phyloP scores from a whole-genome alignment of 1,284 basidiomycete genomes.

The Trametes hirsuta region DNA sequence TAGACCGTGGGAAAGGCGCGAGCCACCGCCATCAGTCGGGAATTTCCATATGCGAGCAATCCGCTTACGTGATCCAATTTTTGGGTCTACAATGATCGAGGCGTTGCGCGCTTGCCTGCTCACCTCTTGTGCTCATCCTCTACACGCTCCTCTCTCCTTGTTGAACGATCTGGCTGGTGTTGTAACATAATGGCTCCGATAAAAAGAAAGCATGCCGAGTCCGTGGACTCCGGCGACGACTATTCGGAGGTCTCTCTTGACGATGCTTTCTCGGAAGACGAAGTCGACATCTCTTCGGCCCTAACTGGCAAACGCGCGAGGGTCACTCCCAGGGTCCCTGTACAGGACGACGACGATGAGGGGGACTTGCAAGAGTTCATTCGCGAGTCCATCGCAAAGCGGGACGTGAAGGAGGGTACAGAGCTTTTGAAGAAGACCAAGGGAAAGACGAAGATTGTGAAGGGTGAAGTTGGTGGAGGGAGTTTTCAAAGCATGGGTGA shows the following conservation, averaged over 20 bases:
- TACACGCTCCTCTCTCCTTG: background rate
- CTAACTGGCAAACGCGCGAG: slow-evolving; percentile 43
- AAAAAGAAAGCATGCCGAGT: slow-evolving; percentile 22
- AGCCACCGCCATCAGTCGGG: slow-evolving; percentile 4
- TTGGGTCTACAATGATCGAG: slow-evolving; percentile 8
- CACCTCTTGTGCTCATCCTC: background rate
- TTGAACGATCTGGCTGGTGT: too few species aligned
- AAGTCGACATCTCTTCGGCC: slow-evolving; percentile 51
- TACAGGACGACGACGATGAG: slow-evolving; percentile 45
- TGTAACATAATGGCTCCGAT: slow-evolving; percentile 10
- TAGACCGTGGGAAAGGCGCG: background rate
- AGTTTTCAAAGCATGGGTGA: slow-evolving; percentile 89
- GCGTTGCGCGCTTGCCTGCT: background rate
- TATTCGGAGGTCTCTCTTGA: slow-evolving; percentile 35
- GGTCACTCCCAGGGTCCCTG: slow-evolving; percentile 15
- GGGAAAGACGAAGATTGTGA: slow-evolving; percentile 63
- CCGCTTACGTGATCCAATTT: slow-evolving; percentile 19
- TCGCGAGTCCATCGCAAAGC: slow-evolving; percentile 62
- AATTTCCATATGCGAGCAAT: background rate
- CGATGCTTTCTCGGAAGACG: slow-evolving; percentile 39
- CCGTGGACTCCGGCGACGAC: slow-evolving; percentile 2
- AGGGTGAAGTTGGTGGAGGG: slow-evolving; percentile 79
- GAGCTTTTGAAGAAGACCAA: slow-evolving; percentile 73
- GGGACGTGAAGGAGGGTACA: slow-evolving; percentile 71
- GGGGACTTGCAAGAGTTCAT: slow-evolving; percentile 66